These are phyloP conservation scores for Dipodascopsis uninucleata DNA, from an alignment of 805 yeast genomes.

Conservation along the genomic window DNA sequence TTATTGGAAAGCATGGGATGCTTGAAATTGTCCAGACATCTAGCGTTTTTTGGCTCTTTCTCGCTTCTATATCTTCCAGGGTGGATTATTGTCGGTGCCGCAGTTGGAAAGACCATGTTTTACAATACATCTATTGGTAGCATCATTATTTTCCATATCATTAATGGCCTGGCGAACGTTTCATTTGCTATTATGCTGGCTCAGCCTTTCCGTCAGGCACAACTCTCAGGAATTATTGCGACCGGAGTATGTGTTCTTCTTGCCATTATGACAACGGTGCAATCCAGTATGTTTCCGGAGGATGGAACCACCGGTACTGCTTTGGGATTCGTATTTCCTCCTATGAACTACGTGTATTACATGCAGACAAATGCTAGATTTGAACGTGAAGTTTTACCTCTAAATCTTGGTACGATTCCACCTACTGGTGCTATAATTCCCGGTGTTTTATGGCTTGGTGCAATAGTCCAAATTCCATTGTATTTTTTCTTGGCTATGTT, in stretches of 20 bases:
- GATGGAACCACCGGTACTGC: constrained; percentile 32
- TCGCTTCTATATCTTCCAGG: constrained; percentile 34
- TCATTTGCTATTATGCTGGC: constrained; percentile 36
- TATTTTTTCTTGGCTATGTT: constrained; percentile 32
- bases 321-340: constrained; percentile 36
- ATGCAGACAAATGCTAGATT: constrained; percentile 34
- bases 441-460: constrained; percentile 34
- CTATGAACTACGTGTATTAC: constrained; percentile 37
- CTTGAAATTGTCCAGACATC: constrained; percentile 30
- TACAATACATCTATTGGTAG: constrained; percentile 31
- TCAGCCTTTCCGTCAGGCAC: constrained; percentile 34
- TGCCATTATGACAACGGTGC: constrained; percentile 36
- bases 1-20: constrained; percentile 37
- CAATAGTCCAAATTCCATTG: constrained; percentile 35
- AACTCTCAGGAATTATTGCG: constrained; percentile 36
- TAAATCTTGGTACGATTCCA: constrained; percentile 31
- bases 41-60: constrained; percentile 34
- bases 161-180: constrained; percentile 35
- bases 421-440: constrained; percentile 30
- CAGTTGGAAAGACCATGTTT: constrained; percentile 30
- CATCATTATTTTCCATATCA: constrained; percentile 34
- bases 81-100: constrained; percentile 36
- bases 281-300: constrained; percentile 30
- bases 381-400: constrained; percentile 30
- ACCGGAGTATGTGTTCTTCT: constrained; percentile 35